phyloP scores from a whole-genome alignment of 495 filamentous ascomycete species.

The Penicillium mononematosum region DNA sequence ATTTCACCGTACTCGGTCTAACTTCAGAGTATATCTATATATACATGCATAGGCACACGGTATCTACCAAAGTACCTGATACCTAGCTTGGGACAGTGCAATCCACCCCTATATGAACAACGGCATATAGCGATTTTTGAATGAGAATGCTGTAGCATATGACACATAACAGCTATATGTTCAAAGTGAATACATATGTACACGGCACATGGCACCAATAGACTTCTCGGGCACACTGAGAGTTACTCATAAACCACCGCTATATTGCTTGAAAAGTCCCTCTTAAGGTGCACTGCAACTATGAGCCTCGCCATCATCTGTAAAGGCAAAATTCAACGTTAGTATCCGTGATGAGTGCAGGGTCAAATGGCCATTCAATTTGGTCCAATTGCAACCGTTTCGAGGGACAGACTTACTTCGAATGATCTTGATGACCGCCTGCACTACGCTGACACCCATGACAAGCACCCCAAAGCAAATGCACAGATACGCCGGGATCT shows the following conservation, averaged over 20 bases:
- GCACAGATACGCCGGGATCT: constrained; percentile 65
- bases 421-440: constrained; percentile 68
- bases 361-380: neutral
- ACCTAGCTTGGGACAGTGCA: neutral
- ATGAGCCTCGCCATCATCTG: constrained; percentile 19
- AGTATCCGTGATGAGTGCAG: neutral
- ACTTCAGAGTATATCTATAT: neutral
- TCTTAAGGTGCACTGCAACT: constrained; percentile 18
- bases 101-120: neutral
- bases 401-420: constrained; percentile 33
- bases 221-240: neutral
- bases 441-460: constrained; percentile 78
- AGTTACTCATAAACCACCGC: neutral
- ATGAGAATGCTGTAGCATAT: neutral
- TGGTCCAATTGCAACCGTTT: neutral
- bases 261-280: neutral
- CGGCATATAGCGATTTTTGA: neutral
- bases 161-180: neutral
- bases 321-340: neutral
- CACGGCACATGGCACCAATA: neutral
- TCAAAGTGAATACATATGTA: neutral
- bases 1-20: neutral
- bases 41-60: neutral
- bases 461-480: constrained; percentile 77
- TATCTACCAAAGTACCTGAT: neutral